Evolutionary conservation across 331 rosid species (phyloP), one percentile per base, ranked within the genome.

Genomic region (Phaseolus coccineus): DNA sequence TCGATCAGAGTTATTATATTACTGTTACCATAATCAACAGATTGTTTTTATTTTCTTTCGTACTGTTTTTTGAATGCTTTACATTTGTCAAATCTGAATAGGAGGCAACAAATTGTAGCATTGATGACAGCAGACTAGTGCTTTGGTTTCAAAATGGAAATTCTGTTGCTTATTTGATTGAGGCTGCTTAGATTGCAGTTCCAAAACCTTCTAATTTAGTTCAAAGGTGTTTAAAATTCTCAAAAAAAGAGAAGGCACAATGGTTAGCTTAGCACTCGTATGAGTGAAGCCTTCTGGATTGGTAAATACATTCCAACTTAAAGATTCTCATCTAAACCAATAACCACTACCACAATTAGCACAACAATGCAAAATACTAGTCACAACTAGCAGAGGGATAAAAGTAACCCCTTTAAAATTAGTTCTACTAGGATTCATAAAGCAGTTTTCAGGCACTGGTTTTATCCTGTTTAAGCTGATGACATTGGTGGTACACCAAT

Each of bases 81-180:
- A 68, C 19, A 13, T 53, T 80, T 80, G 52, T 65, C 66, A 62
- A 51, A 48, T 77, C 56, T 30, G 67, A 82, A 73, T 53, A 4
- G 53, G 33, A 75, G 15, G 66, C 77, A 76, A 84, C 73, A 56
- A 84, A 52, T 48, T 79, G 74, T 52, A 51, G 50, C 51, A 53
- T 59, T 78, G 33, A 51, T 74, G 58, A 37, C 69, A 14, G 31
- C 8, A 62, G 13, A 42, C 5, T 7, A 12, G 71, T 70, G 47
- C 6, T 74, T 63, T 30, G 12, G 27, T 37, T 67, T 58, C 53
- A 13, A 33, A 47, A 27, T 76, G 59, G 69, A 69, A 81, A 66
- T 46, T 78, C 14, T 50, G 42, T 78, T 56, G 59, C 61, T 57
- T 40, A 24, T 53, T 81, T 66, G 64, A 40, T 69, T 70, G 52